These are phyloP conservation scores for Ensete ventricosum DNA, from an alignment of 176 grass and related monocot species.

Conservation along the genomic window DNA sequence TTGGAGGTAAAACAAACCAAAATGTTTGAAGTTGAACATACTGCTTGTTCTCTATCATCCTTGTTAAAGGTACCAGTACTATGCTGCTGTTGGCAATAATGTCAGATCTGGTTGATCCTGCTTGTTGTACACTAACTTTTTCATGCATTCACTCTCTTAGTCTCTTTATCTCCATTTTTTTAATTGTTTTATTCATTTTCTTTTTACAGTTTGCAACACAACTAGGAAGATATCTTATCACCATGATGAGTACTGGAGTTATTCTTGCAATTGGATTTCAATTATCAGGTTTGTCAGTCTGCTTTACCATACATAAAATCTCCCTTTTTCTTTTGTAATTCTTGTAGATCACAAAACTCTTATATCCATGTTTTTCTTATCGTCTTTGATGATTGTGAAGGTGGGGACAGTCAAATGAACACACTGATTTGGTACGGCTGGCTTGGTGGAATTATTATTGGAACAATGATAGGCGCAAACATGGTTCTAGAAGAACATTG, in stretches of 20 bases:
- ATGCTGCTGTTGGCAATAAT: neutral
- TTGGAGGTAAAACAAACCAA: too few relatives aligned
- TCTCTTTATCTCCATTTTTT: neutral
- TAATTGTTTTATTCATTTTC: slow-evolving; percentile 7
- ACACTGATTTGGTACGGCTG: slow-evolving; percentile 98
- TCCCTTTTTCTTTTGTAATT: slow-evolving; percentile 2
- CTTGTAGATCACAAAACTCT: neutral
- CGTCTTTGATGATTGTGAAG: slow-evolving; percentile 30
- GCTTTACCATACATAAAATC: neutral
- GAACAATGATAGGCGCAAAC: slow-evolving; percentile 88
- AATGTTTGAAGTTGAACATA: too few relatives aligned
- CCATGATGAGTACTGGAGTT: slow-evolving; percentile 90
- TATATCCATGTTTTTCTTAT: neutral
- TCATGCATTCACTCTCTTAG: neutral
- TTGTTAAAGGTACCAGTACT: neutral
- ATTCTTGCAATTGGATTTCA: slow-evolving; percentile 89
- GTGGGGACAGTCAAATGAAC: slow-evolving; percentile 73
- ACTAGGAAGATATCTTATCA: slow-evolving; percentile 69
- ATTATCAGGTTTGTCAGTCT: slow-evolving; percentile 58
- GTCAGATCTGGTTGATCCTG: neutral
- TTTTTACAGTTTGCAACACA: slow-evolving; percentile 62
- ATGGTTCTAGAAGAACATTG: slow-evolving; percentile 87
- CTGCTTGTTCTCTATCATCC: too few relatives aligned
- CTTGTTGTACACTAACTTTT: neutral
- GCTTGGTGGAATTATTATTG: slow-evolving; percentile 93